Evolutionary conservation across 164 flowering plant species (phyloP).

Genomic region (Liriodendron chinense): DNA sequence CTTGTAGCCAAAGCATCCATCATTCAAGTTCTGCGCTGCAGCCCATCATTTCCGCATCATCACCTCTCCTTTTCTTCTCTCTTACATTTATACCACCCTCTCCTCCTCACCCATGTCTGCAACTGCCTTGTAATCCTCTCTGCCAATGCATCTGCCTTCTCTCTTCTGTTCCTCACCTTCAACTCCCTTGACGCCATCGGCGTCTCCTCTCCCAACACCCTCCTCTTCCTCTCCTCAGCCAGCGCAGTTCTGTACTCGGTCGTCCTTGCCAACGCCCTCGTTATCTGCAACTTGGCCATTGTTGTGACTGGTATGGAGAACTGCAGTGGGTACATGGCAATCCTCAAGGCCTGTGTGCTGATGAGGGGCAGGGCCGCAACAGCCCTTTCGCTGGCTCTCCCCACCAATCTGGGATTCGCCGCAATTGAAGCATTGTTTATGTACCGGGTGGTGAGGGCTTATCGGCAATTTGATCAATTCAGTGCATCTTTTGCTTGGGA

Average conservation of each 20-base stretch:
- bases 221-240: constrained; percentile 11
- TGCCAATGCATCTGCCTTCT: constrained; percentile 23
- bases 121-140: constrained; percentile 29
- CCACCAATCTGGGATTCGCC: constrained; percentile 37
- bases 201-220: constrained; percentile 9
- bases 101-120: constrained; percentile 35
- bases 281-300: constrained; percentile 40
- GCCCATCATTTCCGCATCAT: constrained; percentile 5
- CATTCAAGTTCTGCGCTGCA: constrained; percentile 29
- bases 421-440: constrained; percentile 53
- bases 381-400: constrained; percentile 40
- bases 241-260: constrained; percentile 27
- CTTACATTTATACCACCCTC: constrained; percentile 21
- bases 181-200: constrained; percentile 16
- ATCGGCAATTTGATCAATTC: constrained; percentile 8
- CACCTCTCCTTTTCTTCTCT: constrained; percentile 16
- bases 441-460: constrained; percentile 35
- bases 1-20: constrained; percentile 58
- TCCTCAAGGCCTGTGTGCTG: constrained; percentile 42
- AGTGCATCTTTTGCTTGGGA: constrained; percentile 33
- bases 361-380: constrained; percentile 40
- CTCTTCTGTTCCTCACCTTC: constrained; percentile 26
- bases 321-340: constrained; percentile 30
- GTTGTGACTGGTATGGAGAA: constrained; percentile 39
- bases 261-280: constrained; percentile 21